Evolutionary conservation across 805 yeast species (phyloP).

Genomic region (Cyberlindnera mrakii): DNA sequence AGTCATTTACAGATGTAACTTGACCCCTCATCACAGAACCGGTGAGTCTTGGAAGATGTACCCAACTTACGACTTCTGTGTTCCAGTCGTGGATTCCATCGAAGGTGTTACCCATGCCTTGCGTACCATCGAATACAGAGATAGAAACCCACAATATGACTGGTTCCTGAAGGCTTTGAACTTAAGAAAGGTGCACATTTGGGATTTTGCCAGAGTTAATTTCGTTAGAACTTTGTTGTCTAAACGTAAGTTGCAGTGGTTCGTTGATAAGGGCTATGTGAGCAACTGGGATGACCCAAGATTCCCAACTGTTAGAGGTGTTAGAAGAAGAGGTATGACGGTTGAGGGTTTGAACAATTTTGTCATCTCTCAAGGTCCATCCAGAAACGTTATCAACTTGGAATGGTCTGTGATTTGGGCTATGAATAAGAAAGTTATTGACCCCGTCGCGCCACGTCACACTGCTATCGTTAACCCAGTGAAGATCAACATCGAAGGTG

Average conservation of each 20-base stretch:
- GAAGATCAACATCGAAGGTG: constrained; percentile 58
- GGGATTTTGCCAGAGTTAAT: constrained; percentile 98
- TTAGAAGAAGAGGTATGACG: constrained; percentile 99
- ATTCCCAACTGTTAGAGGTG: constrained; percentile 99
- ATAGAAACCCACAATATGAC: constrained; percentile 95
- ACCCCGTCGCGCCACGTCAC: constrained; percentile 94
- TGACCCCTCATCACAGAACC: constrained; percentile 97
- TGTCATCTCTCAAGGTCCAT: constrained; percentile 94
- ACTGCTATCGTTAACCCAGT: constrained; percentile 80
- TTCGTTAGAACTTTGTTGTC: constrained; percentile 92
- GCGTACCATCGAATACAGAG: constrained; percentile 98
- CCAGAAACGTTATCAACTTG: constrained; percentile 90
- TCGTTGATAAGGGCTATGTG: constrained; percentile 87
- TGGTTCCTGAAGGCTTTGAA: constrained; percentile 84
- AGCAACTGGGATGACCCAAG: constrained; percentile 98
- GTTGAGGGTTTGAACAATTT: constrained; percentile 95
- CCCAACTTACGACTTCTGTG: constrained; percentile 99
- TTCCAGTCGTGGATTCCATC: constrained; percentile 88
- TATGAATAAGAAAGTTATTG: constrained; percentile 92
- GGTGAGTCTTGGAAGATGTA: constrained; percentile 91
- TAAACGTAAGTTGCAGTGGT: constrained; percentile 98
- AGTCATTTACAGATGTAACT: constrained; percentile 93
- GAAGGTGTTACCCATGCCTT: constrained; percentile 98
- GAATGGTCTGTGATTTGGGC: constrained; percentile 99
- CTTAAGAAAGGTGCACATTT: constrained; percentile 88